Percentiles rank a stretch among this genome's conserved stretches.
Conservation (phyloP, 2,329 filamentous ascomycete species). For the Colletotrichum theobromicola region DNA sequence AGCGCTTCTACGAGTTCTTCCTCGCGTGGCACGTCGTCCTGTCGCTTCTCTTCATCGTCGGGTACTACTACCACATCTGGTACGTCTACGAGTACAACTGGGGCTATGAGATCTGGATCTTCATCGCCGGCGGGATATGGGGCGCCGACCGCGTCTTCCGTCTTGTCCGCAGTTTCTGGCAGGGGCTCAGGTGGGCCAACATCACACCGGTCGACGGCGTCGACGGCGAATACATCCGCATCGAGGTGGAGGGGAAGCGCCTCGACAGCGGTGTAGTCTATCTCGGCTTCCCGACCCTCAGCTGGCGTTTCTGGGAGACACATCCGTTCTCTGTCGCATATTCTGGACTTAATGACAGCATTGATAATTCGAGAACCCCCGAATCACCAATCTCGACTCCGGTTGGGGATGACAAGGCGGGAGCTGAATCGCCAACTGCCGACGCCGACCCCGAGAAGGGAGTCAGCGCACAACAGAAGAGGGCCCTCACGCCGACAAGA, state of each 20-base stretch:
- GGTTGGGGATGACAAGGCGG: neutral
- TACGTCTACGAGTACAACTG: conserved; percentile 25
- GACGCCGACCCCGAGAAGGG: conserved; percentile 1
- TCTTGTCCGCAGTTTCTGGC: conserved; percentile 3
- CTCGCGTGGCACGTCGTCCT: conserved; percentile 24
- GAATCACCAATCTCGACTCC: neutral
- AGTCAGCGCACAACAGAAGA: neutral
- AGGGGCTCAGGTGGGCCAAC: conserved; percentile 15
- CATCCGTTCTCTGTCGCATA: conserved; percentile 14
- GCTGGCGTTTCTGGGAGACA: conserved; percentile 15
- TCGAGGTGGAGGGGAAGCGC: conserved; percentile 1
- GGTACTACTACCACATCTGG: conserved; percentile 26
- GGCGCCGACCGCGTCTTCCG: conserved; percentile 17
- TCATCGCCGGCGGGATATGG: conserved; percentile 23
- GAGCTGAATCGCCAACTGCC: neutral
- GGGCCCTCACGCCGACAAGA: too few species aligned
- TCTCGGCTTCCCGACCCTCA: conserved; percentile 17
- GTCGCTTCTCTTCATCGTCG: conserved; percentile 24
- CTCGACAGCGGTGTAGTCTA: conserved; percentile 19
- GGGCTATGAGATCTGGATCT: conserved; percentile 27
- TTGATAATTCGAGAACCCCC: neutral
- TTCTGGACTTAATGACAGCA: neutral
- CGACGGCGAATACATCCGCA: conserved; percentile 8
- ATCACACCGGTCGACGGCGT: neutral
- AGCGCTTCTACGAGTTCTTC: conserved; percentile 28